phyloP scores from a whole-genome alignment of 2,329 filamentous ascomycete genomes.

The Monosporascus sp. region DNA sequence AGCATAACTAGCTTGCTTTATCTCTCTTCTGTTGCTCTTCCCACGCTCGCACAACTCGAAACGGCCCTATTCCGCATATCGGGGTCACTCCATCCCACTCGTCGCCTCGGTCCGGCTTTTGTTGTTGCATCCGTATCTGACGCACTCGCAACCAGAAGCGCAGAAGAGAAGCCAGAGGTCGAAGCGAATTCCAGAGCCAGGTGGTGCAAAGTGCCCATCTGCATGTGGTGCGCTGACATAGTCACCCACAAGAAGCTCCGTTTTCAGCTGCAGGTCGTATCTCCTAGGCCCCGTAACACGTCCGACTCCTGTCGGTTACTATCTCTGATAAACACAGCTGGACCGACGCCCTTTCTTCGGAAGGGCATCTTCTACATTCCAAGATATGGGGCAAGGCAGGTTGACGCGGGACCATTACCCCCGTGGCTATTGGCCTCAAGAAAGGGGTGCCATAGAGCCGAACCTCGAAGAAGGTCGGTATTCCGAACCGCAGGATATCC shows the following conservation, averaged over 20 bases:
- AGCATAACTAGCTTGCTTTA: slow-evolving; percentile 14
- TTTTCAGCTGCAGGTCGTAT: background rate
- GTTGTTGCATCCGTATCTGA: slow-evolving; percentile 8
- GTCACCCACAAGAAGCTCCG: background rate
- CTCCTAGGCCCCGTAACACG: background rate
- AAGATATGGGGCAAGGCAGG: slow-evolving; percentile 36
- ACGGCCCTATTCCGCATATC: slow-evolving; percentile 8
- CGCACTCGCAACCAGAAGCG: slow-evolving; percentile 8
- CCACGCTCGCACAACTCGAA: background rate
- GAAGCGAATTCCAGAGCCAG: slow-evolving; percentile 5
- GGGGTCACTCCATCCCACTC: slow-evolving; percentile 5
- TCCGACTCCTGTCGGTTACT: background rate
- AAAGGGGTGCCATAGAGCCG: slow-evolving; percentile 17
- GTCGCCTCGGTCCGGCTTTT: slow-evolving; percentile 6
- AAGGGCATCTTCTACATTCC: background rate
- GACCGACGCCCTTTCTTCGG: background rate
- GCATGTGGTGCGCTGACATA: background rate
- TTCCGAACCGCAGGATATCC: slow-evolving; percentile 28
- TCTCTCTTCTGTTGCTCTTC: slow-evolving; percentile 1
- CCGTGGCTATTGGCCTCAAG: slow-evolving; percentile 27
- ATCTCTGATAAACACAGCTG: background rate
- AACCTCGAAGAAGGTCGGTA: slow-evolving; percentile 28
- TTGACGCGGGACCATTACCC: slow-evolving; percentile 32
- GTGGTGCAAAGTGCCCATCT: background rate
- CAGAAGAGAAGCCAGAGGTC: slow-evolving; percentile 10